These are phyloP conservation scores for Candida ficus DNA, from an alignment of 805 yeast species.

Conservation along the genomic window DNA sequence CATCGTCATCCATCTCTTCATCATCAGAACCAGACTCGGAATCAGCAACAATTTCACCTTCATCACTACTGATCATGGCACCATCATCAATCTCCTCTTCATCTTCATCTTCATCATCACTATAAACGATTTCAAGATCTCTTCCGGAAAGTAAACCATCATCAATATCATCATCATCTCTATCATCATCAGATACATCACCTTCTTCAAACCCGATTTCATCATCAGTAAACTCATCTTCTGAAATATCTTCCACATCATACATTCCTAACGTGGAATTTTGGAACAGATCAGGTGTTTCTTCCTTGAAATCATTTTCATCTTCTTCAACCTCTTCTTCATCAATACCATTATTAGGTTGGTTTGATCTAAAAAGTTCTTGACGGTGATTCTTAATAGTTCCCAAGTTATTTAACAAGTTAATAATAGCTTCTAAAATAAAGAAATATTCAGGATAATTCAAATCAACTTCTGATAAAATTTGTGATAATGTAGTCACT, in stretches of 20 bases:
- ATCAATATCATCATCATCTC: slow-evolving; percentile 27
- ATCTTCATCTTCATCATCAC: slow-evolving; percentile 31
- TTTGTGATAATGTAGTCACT: slow-evolving; percentile 49
- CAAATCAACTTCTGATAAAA: slow-evolving; percentile 64
- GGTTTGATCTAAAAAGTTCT: slow-evolving; percentile 46
- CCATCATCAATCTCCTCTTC: slow-evolving; percentile 29
- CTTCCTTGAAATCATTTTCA: slow-evolving; percentile 58
- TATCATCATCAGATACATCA: slow-evolving; percentile 29
- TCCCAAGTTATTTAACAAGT: slow-evolving; percentile 54
- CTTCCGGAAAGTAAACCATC: slow-evolving; percentile 17
- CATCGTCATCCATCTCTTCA: slow-evolving; percentile 15
- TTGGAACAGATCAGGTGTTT: slow-evolving; percentile 75
- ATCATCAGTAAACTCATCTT: slow-evolving; percentile 52
- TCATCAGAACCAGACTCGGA: slow-evolving; percentile 10
- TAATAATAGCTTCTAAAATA: slow-evolving; percentile 53
- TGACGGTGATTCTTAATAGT: slow-evolving; percentile 52
- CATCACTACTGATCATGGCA: slow-evolving; percentile 24
- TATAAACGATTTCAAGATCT: slow-evolving; percentile 27
- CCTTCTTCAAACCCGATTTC: slow-evolving; percentile 44
- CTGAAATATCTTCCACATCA: slow-evolving; percentile 70
- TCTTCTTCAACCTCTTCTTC: slow-evolving; percentile 52
- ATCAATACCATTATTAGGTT: slow-evolving; percentile 35
- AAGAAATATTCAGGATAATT: slow-evolving; percentile 64
- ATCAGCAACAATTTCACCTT: slow-evolving; percentile 24
- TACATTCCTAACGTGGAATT: slow-evolving; percentile 94